phyloP scores from a whole-genome alignment of 257 asterid genomes.

The Nicotiana sylvestris region DNA sequence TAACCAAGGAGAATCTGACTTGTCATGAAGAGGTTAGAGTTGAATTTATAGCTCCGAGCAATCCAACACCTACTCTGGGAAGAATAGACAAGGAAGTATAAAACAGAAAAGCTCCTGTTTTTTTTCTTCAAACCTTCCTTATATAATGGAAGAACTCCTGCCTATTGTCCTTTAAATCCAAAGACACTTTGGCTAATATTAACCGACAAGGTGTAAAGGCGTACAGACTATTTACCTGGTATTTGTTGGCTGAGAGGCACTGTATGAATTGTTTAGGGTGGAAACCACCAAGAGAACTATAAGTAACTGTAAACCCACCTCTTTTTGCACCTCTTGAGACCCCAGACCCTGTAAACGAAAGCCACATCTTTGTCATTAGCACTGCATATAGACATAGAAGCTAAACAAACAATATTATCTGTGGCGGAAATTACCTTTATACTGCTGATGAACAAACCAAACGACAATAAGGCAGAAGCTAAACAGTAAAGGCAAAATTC shows the following conservation, averaged over 20 bases:
- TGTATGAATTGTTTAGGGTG: conserved; percentile 62
- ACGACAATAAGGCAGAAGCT: conserved; percentile 66
- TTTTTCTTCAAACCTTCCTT: neutral
- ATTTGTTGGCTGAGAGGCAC: conserved; percentile 39
- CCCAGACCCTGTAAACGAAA: conserved; percentile 52
- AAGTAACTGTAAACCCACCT: conserved; percentile 61
- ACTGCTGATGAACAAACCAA: conserved; percentile 65
- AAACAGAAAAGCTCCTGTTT: neutral
- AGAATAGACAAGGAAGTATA: neutral
- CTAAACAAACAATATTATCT: conserved; percentile 14
- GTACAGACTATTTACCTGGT: conserved; percentile 40
- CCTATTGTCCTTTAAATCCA: neutral
- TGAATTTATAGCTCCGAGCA: neutral
- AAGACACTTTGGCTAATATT: neutral
- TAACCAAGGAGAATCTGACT: neutral
- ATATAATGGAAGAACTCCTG: neutral
- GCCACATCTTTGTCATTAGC: conserved; percentile 13
- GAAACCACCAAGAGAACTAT: conserved; percentile 61
- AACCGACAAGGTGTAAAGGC: neutral
- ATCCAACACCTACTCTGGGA: neutral
- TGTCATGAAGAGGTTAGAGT: neutral
- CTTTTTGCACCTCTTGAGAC: conserved; percentile 39
- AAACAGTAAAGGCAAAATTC: conserved; percentile 80
- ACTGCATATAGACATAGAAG: conserved; percentile 2
- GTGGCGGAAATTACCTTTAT: conserved; percentile 47